phyloP scores from a whole-genome alignment of 2,329 filamentous ascomycete genomes.

The Colletotrichum sp. region DNA sequence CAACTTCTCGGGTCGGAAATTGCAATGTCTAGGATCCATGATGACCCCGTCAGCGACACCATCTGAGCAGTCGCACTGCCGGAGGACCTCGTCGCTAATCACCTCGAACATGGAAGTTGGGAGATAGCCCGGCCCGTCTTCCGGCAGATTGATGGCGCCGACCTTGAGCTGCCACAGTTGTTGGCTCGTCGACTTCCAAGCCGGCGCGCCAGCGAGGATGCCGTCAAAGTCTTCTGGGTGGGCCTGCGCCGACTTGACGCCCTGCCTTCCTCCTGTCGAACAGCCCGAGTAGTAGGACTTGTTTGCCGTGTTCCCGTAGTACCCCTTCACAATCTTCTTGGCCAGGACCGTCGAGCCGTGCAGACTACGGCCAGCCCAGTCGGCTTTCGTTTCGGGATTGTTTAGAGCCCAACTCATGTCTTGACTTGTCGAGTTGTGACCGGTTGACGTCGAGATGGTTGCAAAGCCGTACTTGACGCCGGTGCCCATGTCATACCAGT shows the following conservation, averaged over 20 bases:
- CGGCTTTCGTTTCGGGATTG: conserved; percentile 36
- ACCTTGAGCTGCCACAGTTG: conserved; percentile 46
- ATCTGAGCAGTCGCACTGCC: conserved; percentile 53
- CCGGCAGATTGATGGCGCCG: conserved; percentile 48
- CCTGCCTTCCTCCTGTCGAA: conserved; percentile 59
- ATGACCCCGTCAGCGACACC: conserved; percentile 53
- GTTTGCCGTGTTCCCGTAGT: conserved; percentile 41
- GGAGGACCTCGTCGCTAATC: conserved; percentile 39
- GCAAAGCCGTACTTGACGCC: conserved; percentile 49
- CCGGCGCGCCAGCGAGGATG: conserved; percentile 52
- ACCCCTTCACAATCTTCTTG: conserved; percentile 47
- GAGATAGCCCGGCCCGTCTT: conserved; percentile 32
- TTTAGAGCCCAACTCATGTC: conserved; percentile 43
- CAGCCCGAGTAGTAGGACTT: conserved; percentile 59
- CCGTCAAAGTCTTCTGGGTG: conserved; percentile 58
- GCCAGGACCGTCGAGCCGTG: conserved; percentile 55
- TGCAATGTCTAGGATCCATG: conserved; percentile 45
- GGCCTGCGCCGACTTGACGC: conserved; percentile 48
- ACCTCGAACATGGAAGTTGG: conserved; percentile 26
- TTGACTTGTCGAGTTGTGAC: conserved; percentile 38
- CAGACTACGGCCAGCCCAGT: conserved; percentile 44
- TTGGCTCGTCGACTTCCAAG: conserved; percentile 38
- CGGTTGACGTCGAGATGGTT: conserved; percentile 47
- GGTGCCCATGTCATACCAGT: conserved; percentile 9
- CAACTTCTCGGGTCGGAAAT: conserved; percentile 39